Evolutionary conservation across 306 rosid genomes (phyloP).

Genomic region (Macrotyloma uniflorum): DNA sequence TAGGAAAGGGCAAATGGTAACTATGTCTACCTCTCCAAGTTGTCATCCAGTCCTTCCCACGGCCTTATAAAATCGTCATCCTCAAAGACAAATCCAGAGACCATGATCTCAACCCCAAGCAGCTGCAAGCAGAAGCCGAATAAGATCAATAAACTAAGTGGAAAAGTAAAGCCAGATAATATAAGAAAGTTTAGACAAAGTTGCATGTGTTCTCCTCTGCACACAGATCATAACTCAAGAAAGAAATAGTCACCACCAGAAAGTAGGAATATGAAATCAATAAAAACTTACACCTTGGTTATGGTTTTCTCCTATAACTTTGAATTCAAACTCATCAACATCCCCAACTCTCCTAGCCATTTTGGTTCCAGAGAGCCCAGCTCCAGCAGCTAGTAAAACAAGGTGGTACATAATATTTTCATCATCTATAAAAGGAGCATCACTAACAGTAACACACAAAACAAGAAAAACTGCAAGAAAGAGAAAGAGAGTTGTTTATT

Average conservation of each 20-base stretch:
- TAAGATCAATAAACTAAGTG: constrained; percentile 11
- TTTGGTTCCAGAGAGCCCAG: constrained; percentile 71
- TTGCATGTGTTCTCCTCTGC: constrained; percentile 24
- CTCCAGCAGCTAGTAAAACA: constrained; percentile 58
- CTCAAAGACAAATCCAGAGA: constrained; percentile 83
- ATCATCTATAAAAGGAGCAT: constrained; percentile 3
- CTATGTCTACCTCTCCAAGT: constrained; percentile 74
- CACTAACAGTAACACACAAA: background rate
- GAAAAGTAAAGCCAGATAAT: background rate
- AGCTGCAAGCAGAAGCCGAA: constrained; percentile 53
- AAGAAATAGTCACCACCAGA: constrained; percentile 30
- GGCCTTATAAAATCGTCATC: constrained; percentile 83
- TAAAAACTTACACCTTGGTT: constrained; percentile 65
- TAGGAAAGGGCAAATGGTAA: constrained; percentile 30
- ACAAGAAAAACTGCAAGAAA: background rate
- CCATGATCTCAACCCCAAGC: constrained; percentile 81
- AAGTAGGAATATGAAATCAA: constrained; percentile 34
- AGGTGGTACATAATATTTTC: constrained; percentile 12
- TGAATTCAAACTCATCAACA: constrained; percentile 71
- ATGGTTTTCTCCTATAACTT: constrained; percentile 59
- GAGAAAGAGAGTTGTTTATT: background rate
- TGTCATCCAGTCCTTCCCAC: constrained; percentile 81
- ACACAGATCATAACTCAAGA: constrained; percentile 18
- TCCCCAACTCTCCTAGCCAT: constrained; percentile 70
- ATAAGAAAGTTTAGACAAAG: constrained; percentile 28